A percentile compares a stretch with the other conserved stretches of the same genome.
Evolutionary conservation across 1,139 yeast genomes (phyloP).

Genomic region (Magnusiomyces fungicola): DNA sequence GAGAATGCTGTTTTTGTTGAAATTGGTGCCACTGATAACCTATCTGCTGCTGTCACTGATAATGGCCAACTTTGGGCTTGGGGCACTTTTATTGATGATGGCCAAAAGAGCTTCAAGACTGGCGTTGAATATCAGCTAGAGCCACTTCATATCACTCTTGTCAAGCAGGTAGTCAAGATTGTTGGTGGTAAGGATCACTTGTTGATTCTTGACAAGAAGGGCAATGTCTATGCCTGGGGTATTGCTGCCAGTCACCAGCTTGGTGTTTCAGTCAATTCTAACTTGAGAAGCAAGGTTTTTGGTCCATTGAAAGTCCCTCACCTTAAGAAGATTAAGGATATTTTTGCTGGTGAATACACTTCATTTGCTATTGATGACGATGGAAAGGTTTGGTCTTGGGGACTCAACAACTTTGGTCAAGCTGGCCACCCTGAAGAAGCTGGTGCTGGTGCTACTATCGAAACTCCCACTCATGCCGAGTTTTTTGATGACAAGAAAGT

Average conservation of each 20-base stretch:
- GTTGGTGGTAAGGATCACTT: slow-evolving; percentile 93
- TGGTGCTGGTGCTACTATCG: slow-evolving; percentile 60
- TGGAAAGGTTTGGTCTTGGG: slow-evolving; percentile 80
- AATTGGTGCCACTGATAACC: slow-evolving; percentile 87
- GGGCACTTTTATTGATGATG: slow-evolving; percentile 97
- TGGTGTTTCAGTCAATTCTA: slow-evolving; percentile 47
- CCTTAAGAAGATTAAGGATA: slow-evolving; percentile 61
- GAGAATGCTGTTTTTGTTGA: slow-evolving; percentile 53
- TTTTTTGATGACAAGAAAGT: slow-evolving; percentile 52
- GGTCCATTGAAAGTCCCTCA: slow-evolving; percentile 32
- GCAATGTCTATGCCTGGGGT: slow-evolving; percentile 95
- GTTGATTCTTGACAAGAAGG: slow-evolving; percentile 72
- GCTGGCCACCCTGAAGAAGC: slow-evolving; percentile 71
- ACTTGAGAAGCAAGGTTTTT: slow-evolving; percentile 29
- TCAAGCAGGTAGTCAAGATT: slow-evolving; percentile 69
- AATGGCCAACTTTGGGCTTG: slow-evolving; percentile 92
- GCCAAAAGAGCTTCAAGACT: slow-evolving; percentile 73
- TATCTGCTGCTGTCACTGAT: slow-evolving; percentile 70
- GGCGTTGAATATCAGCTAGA: slow-evolving; percentile 54
- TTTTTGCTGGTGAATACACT: slow-evolving; percentile 93
- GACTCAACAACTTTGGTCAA: slow-evolving; percentile 93
- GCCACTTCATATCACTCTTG: slow-evolving; percentile 58
- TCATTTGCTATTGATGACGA: slow-evolving; percentile 81
- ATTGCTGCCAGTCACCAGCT: slow-evolving; percentile 89
- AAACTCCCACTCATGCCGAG: slow-evolving; percentile 60